phyloP scores from a whole-genome alignment of 805 yeast genomes.

The Cyberlindnera galapagoensis region DNA sequence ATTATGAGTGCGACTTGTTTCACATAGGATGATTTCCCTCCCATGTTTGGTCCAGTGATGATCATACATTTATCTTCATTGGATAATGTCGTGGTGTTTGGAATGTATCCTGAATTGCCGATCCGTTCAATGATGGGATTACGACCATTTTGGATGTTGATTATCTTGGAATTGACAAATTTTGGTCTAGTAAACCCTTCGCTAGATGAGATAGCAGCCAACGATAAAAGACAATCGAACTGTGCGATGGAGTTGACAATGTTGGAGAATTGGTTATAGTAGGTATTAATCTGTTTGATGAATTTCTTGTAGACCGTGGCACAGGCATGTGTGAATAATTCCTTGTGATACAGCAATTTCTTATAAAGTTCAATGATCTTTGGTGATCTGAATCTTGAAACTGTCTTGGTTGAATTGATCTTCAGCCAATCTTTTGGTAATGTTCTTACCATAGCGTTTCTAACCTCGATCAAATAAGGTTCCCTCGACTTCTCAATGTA shows the following conservation, averaged over 20 bases:
- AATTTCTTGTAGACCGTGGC: conserved; percentile 41
- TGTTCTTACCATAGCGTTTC: conserved; percentile 42
- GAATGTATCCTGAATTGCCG: conserved; percentile 45
- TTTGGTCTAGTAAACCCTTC: conserved; percentile 59
- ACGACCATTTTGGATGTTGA: conserved; percentile 59
- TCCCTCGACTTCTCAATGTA: conserved; percentile 55
- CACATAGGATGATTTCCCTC: conserved; percentile 90
- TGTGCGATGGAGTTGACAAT: conserved; percentile 50
- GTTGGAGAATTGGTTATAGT: conserved; percentile 40
- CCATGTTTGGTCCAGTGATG: conserved; percentile 96
- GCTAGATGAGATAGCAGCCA: conserved; percentile 63
- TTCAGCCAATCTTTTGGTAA: conserved; percentile 77
- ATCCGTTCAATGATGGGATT: conserved; percentile 83
- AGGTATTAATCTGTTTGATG: conserved; percentile 35
- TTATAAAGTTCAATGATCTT: conserved; percentile 43
- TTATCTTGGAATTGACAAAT: conserved; percentile 41
- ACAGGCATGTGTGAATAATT: conserved; percentile 26
- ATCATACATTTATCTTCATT: conserved; percentile 60
- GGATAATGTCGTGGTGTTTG: conserved; percentile 72
- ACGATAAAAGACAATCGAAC: conserved; percentile 66
- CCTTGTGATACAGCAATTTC: conserved; percentile 54
- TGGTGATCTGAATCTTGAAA: conserved; percentile 72
- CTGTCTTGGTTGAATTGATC: conserved; percentile 58
- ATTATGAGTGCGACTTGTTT: conserved; percentile 83
- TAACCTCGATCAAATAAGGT: conserved; percentile 71